phyloP scores from a whole-genome alignment of 768 basidiomycete species.

The Calocybe gangraenosa region DNA sequence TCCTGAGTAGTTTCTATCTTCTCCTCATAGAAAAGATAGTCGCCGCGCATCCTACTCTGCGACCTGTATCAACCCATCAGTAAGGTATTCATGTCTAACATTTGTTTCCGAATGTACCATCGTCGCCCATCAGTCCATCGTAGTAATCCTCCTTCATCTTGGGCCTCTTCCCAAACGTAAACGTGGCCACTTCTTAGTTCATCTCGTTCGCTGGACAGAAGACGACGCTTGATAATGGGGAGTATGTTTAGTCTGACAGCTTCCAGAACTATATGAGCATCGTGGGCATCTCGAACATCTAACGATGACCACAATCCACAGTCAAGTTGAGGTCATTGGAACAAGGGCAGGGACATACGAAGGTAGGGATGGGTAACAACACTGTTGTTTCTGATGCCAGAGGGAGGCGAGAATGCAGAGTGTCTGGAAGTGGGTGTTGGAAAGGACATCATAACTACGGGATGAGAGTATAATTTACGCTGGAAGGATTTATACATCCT shows the following conservation, averaged over 20 bases:
- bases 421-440: constrained; percentile 15
- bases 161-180: constrained; percentile 85
- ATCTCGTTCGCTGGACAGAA: constrained; percentile 68
- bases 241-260: constrained; percentile 68
- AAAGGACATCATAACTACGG: constrained; percentile 16
- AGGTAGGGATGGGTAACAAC: constrained; percentile 46
- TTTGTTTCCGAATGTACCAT: constrained; percentile 41
- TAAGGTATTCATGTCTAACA: neutral
- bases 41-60: constrained; percentile 80
- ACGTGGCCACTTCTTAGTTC: constrained; percentile 69
- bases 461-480: constrained; percentile 11
- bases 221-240: constrained; percentile 66
- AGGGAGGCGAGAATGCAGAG: constrained; percentile 18
- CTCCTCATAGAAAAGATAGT: constrained; percentile 82
- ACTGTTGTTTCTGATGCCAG: constrained; percentile 20
- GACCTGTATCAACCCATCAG: constrained; percentile 45
- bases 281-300: constrained; percentile 80
- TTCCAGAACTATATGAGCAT: constrained; percentile 73
- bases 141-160: constrained; percentile 63
- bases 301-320: neutral
- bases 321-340: neutral
- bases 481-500: constrained; percentile 19
- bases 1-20: constrained; percentile 79
- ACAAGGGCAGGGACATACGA: constrained; percentile 27
- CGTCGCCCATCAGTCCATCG: constrained; percentile 82